These are phyloP conservation scores for Lodderomyces jiufengensis DNA, from an alignment of 1,139 yeast genomes.

Conservation along the genomic window DNA sequence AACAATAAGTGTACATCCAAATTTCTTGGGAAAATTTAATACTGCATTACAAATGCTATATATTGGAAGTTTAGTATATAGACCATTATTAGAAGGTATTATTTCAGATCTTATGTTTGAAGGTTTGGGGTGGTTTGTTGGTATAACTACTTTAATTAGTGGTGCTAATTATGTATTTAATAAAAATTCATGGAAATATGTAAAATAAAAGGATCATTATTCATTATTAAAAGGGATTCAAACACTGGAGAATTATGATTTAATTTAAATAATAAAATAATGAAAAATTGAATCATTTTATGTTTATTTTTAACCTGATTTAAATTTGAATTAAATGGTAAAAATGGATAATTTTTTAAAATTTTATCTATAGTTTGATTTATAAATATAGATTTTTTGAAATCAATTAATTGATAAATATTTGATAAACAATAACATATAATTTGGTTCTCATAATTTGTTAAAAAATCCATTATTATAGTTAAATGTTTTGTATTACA, in stretches of 20 bases:
- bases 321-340: background rate
- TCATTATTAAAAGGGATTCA: slow-evolving; percentile 10
- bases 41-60: slow-evolving; percentile 92
- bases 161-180: slow-evolving; percentile 75
- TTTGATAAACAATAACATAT: slow-evolving; percentile 11
- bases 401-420: slow-evolving; percentile 5
- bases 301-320: background rate
- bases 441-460: slow-evolving; percentile 5
- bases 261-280: slow-evolving; percentile 3
- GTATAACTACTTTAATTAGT: slow-evolving; percentile 71
- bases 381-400: background rate
- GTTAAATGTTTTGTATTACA: slow-evolving; percentile 2
- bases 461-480: slow-evolving; percentile 8
- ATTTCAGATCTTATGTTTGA: slow-evolving; percentile 11
- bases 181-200: slow-evolving; percentile 56
- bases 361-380: slow-evolving; percentile 8
- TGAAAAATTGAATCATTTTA: background rate
- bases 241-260: slow-evolving; percentile 7
- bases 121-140: slow-evolving; percentile 46
- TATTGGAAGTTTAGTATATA: slow-evolving; percentile 68
- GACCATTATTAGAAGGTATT: slow-evolving; percentile 52
- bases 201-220: slow-evolving; percentile 14
- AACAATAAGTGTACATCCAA: slow-evolving; percentile 86
- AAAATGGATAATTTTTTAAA: slow-evolving; percentile 4
- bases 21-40: slow-evolving; percentile 80